Evolutionary conservation across 1,139 yeast species (phyloP).

Genomic region (Tardiomyces blankii): DNA sequence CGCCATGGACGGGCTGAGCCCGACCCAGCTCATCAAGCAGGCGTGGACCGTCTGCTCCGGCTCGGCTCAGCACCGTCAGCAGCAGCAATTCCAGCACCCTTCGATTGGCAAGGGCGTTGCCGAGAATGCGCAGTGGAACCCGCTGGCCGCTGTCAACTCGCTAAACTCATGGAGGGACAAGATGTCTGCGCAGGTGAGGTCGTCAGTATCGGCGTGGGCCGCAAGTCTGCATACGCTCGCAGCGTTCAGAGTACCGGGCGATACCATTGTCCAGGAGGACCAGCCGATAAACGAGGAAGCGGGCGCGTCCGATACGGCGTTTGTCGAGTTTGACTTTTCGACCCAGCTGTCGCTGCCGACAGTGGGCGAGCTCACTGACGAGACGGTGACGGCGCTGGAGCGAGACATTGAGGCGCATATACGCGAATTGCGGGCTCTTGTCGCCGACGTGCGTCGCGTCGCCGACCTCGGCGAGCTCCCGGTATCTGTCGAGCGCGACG

Average conservation of each 20-base stretch:
- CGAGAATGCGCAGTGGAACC: no score
- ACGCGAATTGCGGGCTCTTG: constrained; percentile 15
- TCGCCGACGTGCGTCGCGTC: constrained; percentile 20
- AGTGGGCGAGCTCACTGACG: constrained; percentile 18
- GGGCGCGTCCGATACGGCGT: constrained; percentile 5
- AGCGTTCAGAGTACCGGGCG: not conserved
- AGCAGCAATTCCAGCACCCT: no score
- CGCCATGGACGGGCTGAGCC: not conserved
- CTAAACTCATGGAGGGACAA: not conserved
- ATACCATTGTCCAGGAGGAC: not conserved
- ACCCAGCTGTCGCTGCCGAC: constrained; percentile 20
- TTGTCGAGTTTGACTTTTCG: constrained; percentile 25
- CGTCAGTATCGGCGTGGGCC: not conserved
- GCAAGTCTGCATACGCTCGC: not conserved
- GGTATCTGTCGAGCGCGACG: constrained; percentile 19
- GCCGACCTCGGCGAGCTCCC: constrained; percentile 28
- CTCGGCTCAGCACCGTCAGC: no score
- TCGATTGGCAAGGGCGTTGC: no score
- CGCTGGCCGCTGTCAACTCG: not conserved
- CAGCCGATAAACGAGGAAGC: not conserved
- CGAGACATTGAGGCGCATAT: constrained; percentile 18
- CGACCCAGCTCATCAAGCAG: not conserved
- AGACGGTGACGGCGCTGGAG: constrained; percentile 9
- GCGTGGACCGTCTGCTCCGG: not conserved
- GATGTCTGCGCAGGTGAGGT: not conserved